Percentiles rank a stretch among this genome's conserved stretches.
Evolutionary conservation across 2,329 filamentous ascomycete species (phyloP).

Genomic region (Cladorrhinum sp.): DNA sequence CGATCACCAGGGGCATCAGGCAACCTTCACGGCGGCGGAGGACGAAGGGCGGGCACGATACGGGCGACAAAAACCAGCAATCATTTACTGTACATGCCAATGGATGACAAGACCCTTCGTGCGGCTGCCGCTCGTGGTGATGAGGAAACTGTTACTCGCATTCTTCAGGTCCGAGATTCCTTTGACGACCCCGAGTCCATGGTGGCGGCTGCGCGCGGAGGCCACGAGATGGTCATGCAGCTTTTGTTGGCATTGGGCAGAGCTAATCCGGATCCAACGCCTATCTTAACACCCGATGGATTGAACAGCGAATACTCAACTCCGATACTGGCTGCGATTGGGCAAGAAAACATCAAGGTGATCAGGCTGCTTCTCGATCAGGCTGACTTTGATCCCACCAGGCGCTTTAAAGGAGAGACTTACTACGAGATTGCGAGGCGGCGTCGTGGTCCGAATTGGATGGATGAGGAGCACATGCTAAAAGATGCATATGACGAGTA

Average conservation of each 20-base stretch:
- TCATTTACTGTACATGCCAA: constrained; percentile 59
- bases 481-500: constrained; percentile 71
- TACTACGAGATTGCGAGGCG: constrained; percentile 86
- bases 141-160: constrained; percentile 58
- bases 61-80: constrained; percentile 64
- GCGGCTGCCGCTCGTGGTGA: constrained; percentile 60
- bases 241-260: constrained; percentile 68
- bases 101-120: constrained; percentile 60
- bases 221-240: constrained; percentile 83
- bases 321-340: constrained; percentile 91
- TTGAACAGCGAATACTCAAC: constrained; percentile 70
- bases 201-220: constrained; percentile 86
- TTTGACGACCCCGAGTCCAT: constrained; percentile 79
- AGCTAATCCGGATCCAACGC: constrained; percentile 65
- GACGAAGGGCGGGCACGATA: constrained; percentile 53
- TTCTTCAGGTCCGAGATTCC: constrained; percentile 58
- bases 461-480: constrained; percentile 78
- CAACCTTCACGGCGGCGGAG: constrained; percentile 35
- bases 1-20: constrained; percentile 49
- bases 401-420: constrained; percentile 69
- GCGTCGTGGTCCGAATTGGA: constrained; percentile 82
- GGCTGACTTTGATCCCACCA: constrained; percentile 76
- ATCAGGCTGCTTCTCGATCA: constrained; percentile 77
- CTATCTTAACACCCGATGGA: constrained; percentile 46
- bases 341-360: constrained; percentile 80